These are phyloP conservation scores for Kodamaea nitidulidarum DNA, from an alignment of 805 yeast species.

Conservation along the genomic window DNA sequence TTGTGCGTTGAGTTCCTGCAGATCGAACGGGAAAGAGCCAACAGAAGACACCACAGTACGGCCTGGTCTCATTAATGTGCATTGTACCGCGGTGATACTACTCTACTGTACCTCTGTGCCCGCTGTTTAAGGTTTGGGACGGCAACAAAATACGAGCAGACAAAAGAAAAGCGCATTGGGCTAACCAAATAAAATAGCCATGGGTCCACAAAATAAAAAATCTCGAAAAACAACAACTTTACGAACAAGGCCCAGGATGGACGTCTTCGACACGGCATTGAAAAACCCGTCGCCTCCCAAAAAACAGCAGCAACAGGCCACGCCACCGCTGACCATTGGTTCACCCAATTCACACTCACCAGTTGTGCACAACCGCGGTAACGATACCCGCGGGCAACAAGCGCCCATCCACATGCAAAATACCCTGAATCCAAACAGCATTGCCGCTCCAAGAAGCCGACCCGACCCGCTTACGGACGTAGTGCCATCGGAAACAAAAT, in stretches of 20 bases:
- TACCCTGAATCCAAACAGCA: neutral
- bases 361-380: slow-evolving; percentile 8
- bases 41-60: too few species aligned
- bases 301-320: slow-evolving; percentile 14
- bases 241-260: slow-evolving; percentile 13
- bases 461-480: too few species aligned
- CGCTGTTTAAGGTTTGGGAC: neutral
- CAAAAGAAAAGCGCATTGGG: slow-evolving; percentile 1
- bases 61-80: neutral
- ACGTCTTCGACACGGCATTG: slow-evolving; percentile 26
- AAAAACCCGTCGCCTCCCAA: slow-evolving; percentile 36
- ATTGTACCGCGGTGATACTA: neutral
- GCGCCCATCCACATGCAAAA: neutral
- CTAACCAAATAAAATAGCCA: neutral
- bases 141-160: slow-evolving; percentile 2
- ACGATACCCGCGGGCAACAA: slow-evolving; percentile 6
- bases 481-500: too few species aligned
- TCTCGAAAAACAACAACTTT: slow-evolving; percentile 3
- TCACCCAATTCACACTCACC: slow-evolving; percentile 1
- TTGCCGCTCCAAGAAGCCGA: too few species aligned
- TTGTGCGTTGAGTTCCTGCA: slow-evolving; percentile 4
- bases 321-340: slow-evolving; percentile 5
- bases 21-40: neutral
- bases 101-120: neutral
- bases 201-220: slow-evolving; percentile 1